Evolutionary conservation across 306 rosid species (phyloP).

Genomic region (Fagus crenata): DNA sequence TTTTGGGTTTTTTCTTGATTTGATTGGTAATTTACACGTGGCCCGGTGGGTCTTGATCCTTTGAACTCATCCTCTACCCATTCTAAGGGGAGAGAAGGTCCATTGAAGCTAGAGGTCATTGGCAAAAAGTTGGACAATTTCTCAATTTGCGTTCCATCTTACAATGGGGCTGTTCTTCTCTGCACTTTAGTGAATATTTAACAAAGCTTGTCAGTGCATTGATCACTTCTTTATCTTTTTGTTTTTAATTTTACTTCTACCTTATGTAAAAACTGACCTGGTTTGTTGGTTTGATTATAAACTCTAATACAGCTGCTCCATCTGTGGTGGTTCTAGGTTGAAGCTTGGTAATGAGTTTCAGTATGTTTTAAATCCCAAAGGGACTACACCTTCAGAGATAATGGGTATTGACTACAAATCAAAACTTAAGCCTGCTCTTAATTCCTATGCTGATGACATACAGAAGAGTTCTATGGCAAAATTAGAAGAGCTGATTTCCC

Average conservation of each 20-base stretch:
- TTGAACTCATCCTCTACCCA: background rate
- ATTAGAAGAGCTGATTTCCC: slow-evolving; percentile 58
- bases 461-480: slow-evolving; percentile 65
- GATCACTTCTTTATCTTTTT: background rate
- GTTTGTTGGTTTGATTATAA: background rate
- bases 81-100: background rate
- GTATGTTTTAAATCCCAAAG: slow-evolving; percentile 64
- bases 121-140: background rate
- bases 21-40: background rate
- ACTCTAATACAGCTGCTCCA: slow-evolving; percentile 2
- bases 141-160: background rate
- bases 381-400: slow-evolving; percentile 71
- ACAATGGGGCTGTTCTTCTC: background rate
- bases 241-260: background rate
- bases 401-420: slow-evolving; percentile 77
- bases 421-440: slow-evolving; percentile 60
- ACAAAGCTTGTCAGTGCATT: background rate
- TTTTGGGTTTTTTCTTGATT: background rate
- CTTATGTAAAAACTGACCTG: background rate
- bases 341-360: slow-evolving; percentile 66
- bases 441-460: slow-evolving; percentile 49
- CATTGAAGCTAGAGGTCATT: background rate
- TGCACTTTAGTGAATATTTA: background rate
- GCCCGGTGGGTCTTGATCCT: background rate
- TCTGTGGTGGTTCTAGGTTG: slow-evolving; percentile 51